Evolutionary conservation across 306 rosid species (phyloP), one percentile per base, ranked within the genome.

Genomic region (Cucurbita argyrosperma): DNA sequence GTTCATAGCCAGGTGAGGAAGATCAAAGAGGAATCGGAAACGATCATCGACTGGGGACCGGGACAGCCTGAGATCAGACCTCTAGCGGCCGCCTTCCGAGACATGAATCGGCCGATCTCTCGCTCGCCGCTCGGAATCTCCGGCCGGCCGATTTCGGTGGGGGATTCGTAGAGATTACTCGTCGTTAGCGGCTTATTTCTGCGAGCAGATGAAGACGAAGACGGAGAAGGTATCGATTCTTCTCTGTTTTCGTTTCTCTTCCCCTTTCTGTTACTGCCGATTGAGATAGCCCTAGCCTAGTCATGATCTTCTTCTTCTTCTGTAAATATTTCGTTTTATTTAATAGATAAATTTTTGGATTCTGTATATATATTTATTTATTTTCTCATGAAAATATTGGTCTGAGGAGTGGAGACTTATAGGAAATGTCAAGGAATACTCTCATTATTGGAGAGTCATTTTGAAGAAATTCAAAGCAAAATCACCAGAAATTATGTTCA

Each of bases 81-180:
- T 5, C 71, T 51, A 1, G 1, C 74, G 6, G 58, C 58, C 39
- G 85, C 73, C 53, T 79, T 87, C 26, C 74, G 86, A 54, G 93
- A 86, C 26, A 75, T 88, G 1, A 60, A 76, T 39, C 83, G 90
- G 59, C 96, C 75, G 75, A 73, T 85, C 66, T 87, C 96, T 11
- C 87, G 92, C 26, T 92, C 98, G 8, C 98, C 96, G 76, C 77
- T 92, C 72, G 98, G 98, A 14, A 78, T 75, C 10, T 88, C 96
- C 21, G 63, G 84, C 76, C 61, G 73, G 51, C 82, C 90, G 8
- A 81, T 87, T 64, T 86, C 86, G 0, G 92, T 88, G 5, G 94
- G 89, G 5, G 97, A 88, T 6, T 84, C 72, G 74, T 58, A 59
- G 66, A 39, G 4, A 43, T 43, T 55, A 55, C 19, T 52, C 1